These are phyloP conservation scores for Blastobotrys mokoenaii DNA, from an alignment of 805 yeast species.

Conservation along the genomic window DNA sequence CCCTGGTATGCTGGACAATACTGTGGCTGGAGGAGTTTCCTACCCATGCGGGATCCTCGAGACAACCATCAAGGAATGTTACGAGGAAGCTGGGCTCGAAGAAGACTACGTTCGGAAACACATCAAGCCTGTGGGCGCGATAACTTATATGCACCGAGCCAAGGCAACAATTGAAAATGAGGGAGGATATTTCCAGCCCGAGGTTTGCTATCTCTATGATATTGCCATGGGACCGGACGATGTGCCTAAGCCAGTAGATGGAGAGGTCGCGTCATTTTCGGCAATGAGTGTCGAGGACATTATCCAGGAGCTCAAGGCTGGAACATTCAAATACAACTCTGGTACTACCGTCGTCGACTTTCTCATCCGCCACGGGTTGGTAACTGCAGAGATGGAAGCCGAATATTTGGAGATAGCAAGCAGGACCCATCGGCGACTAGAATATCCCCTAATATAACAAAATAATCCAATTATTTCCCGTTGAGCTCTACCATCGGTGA, in stretches of 20 bases:
- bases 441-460: conserved; percentile 51
- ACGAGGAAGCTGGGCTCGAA: conserved; percentile 82
- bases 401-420: conserved; percentile 51
- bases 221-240: conserved; percentile 41
- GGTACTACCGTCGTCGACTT: conserved; percentile 75
- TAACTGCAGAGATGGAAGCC: conserved; percentile 59
- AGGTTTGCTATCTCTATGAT: conserved; percentile 76
- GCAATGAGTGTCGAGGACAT: conserved; percentile 57
- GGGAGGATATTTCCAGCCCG: conserved; percentile 72
- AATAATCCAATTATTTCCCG: too few species aligned
- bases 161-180: conserved; percentile 32
- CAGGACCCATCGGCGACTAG: conserved; percentile 60
- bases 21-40: conserved; percentile 93
- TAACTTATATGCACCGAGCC: conserved; percentile 44
- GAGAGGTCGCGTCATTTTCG: conserved; percentile 67
- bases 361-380: conserved; percentile 71
- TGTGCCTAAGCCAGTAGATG: conserved; percentile 54
- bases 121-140: conserved; percentile 49
- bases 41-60: conserved; percentile 67
- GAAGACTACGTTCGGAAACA: conserved; percentile 40
- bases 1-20: conserved; percentile 87
- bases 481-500: too few species aligned
- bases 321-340: conserved; percentile 85
- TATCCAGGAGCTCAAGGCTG: conserved; percentile 36
- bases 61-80: conserved; percentile 77